A percentile compares a stretch with the other conserved stretches of the same genome.
Evolutionary conservation across 345 rosid genomes (phyloP).

Genomic region (Rhizophora apiculata): DNA sequence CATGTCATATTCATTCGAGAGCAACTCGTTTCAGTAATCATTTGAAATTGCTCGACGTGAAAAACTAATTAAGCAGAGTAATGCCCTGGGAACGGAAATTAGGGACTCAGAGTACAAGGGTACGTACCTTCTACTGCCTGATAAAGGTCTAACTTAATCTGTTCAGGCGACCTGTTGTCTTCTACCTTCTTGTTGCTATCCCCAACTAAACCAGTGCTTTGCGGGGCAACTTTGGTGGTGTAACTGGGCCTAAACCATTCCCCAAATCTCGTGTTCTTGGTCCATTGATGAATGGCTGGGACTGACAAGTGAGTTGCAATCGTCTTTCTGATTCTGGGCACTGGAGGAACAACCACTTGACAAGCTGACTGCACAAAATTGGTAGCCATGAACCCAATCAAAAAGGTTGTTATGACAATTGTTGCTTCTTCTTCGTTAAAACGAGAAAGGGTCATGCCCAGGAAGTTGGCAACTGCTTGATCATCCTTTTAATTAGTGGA

Average conservation of each 20-base stretch:
- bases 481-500: background rate
- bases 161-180: conserved; percentile 17
- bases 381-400: conserved; percentile 22
- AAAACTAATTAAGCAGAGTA: background rate
- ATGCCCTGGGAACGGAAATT: background rate
- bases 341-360: conserved; percentile 11
- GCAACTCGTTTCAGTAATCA: conserved; percentile 8
- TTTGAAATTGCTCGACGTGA: background rate
- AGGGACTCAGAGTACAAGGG: background rate
- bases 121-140: conserved; percentile 43
- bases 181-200: conserved; percentile 8
- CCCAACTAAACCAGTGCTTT: conserved; percentile 32
- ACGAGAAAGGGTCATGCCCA: conserved; percentile 6
- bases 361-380: conserved; percentile 39
- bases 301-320: conserved; percentile 18
- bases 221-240: conserved; percentile 36
- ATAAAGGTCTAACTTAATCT: conserved; percentile 51
- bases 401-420: background rate
- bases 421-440: background rate
- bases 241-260: conserved; percentile 28
- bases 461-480: background rate
- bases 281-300: conserved; percentile 14
- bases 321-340: conserved; percentile 15
- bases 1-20: background rate
- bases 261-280: conserved; percentile 18